Conservation (phyloP, 169 alveolate genomes). For the Plasmodium gonderi region DNA sequence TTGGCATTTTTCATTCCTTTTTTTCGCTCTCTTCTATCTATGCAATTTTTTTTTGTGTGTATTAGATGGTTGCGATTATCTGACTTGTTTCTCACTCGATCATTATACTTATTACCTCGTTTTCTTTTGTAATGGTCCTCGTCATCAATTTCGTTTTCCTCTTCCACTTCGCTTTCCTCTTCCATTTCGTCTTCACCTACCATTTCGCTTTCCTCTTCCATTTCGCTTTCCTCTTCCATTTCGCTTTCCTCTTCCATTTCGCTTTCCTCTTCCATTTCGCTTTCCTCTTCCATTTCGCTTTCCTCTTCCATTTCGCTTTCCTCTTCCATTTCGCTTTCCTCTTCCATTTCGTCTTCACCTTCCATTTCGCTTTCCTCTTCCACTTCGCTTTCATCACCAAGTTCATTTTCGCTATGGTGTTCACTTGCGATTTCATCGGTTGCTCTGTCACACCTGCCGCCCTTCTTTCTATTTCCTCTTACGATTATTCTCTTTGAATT, state of each 20-base stretch:
- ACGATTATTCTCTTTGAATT: constrained; percentile 11
- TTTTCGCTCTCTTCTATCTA: neutral
- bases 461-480: constrained; percentile 1
- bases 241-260: neutral
- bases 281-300: neutral
- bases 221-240: neutral
- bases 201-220: neutral
- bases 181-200: neutral
- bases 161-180: constrained; percentile 1
- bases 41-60: neutral
- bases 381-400: neutral
- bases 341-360: neutral
- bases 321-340: neutral
- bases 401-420: neutral
- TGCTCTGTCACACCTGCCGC: neutral
- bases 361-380: neutral
- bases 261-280: neutral
- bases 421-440: neutral
- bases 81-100: neutral
- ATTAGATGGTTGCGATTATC: too few species aligned
- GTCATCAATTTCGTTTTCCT: neutral
- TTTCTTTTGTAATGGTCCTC: neutral
- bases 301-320: neutral
- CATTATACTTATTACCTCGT: neutral
- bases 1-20: neutral